Evolutionary conservation across 163 green algal genomes (phyloP).

Genomic region (Scenedesmus sp.): DNA sequence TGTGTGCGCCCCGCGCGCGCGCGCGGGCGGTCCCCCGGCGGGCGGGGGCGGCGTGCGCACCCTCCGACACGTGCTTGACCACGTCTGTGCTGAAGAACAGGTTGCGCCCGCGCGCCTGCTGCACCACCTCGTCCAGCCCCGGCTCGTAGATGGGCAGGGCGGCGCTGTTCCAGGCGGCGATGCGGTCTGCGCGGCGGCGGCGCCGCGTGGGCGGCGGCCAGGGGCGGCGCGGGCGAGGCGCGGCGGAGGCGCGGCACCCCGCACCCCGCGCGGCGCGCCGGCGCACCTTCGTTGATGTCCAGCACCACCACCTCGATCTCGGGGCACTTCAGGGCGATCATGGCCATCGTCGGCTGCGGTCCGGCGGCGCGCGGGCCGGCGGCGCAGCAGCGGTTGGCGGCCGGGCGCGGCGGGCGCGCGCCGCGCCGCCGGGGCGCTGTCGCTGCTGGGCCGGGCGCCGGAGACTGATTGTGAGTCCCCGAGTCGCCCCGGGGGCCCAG

Average conservation of each 20-base stretch:
- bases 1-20: slow-evolving; percentile 92
- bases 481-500: no score
- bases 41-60: no score
- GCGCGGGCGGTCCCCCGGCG: no score
- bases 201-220: background rate
- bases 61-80: slow-evolving; percentile 91
- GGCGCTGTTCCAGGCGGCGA: slow-evolving; percentile 97
- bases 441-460: no score
- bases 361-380: no score
- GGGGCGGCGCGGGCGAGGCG: no score
- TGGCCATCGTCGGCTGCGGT: slow-evolving; percentile 91
- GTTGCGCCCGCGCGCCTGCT: slow-evolving; percentile 87
- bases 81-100: slow-evolving; percentile 99
- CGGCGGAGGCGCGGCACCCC: no score
- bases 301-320: slow-evolving; percentile 96
- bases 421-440: no score
- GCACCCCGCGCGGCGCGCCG: background rate
- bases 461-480: no score
- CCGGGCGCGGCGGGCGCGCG: no score
- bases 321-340: slow-evolving; percentile 97
- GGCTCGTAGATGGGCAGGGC: slow-evolving; percentile 99
- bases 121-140: slow-evolving; percentile 96
- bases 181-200: slow-evolving; percentile 70
- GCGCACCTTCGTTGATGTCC: slow-evolving; percentile 80
- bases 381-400: no score